Base-by-base conservation (phyloP, 352 stramenopile species). In the Phytophthora litchii region DNA sequence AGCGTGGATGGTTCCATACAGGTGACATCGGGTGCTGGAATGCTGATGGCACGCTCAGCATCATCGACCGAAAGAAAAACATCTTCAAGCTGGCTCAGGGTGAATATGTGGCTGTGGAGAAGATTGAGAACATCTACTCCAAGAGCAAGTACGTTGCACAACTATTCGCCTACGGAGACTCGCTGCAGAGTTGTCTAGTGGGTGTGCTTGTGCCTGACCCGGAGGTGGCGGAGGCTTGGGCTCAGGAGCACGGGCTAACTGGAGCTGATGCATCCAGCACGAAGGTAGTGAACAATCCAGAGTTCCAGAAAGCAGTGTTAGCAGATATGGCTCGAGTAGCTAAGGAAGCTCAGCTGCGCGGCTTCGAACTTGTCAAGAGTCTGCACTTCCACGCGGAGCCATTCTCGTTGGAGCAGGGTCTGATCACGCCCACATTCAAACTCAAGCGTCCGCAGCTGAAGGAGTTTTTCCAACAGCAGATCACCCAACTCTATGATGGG, bases 91-190 rank as follows among this genome's bases (percentile, higher is more conserved):
- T 95, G 9, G 70, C 84, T 6, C 80, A 96, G 65, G 95, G 94
- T 36, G 95, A 98, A 73, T 98, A 98, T 71, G 82, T 98, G 10
- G 94, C 94, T 0, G 72, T 95, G 12, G 95, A 98, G 75, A 98
- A 98, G 78, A 95, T 99, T 63, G 95, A 99, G 67, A 96, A 97
- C 74, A 78, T 91, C 2, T 97, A 97, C 23, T 74, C 75, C 40
- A 96, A 95, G 54, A 91, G 72, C 60, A 67, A 76, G 1, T 96
- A 97, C 60, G 88, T 98, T 31, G 88, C 75, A 14, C 93, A 98
- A 76, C 67, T 86, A 31, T 98, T 98, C 69, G 88, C 98, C 1
- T 89, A 98, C 70, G 96, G 96, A n/a, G 93, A 98, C 75, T 97
- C 88, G 13, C 80, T 97, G 23, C 87, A 98, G 67, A 96, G 72